A percentile compares a stretch with the other conserved stretches of the same genome.
phyloP scores from a whole-genome alignment of 768 basidiomycete species.

The Xerocomellus intermedius region DNA sequence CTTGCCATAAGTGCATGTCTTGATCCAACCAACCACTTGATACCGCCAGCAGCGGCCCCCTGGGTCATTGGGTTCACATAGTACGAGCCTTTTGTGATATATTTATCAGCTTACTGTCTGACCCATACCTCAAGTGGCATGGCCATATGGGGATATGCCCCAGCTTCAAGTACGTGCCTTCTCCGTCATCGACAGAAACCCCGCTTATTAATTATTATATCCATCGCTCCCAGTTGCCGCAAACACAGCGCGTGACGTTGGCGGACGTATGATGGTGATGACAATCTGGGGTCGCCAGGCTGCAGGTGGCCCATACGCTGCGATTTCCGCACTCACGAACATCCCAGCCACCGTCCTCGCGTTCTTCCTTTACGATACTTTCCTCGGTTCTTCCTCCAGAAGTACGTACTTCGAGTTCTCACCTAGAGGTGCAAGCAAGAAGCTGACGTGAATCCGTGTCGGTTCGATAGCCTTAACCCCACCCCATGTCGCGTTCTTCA shows the following conservation, averaged over 20 bases:
- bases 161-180: constrained; percentile 40
- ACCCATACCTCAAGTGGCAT: constrained; percentile 39
- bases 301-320: constrained; percentile 54
- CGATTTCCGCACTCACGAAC: constrained; percentile 62
- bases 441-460: constrained; percentile 8
- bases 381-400: constrained; percentile 58
- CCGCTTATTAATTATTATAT: neutral
- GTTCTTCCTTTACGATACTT: constrained; percentile 51
- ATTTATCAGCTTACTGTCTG: neutral
- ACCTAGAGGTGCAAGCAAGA: neutral
- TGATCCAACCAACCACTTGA: constrained; percentile 55
- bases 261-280: constrained; percentile 59
- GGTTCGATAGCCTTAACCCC: constrained; percentile 23
- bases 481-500: constrained; percentile 20
- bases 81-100: constrained; percentile 36
- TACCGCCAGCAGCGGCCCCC: constrained; percentile 53
- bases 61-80: constrained; percentile 58
- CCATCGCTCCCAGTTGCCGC: constrained; percentile 44
- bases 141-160: constrained; percentile 60
- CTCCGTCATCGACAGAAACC: neutral
- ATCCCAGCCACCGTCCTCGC: constrained; percentile 62
- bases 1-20: constrained; percentile 24
- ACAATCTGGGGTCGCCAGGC: constrained; percentile 58
- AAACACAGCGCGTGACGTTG: constrained; percentile 69
- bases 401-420: constrained; percentile 37